These are phyloP conservation scores for Aspergillus sojae DNA, from an alignment of 2,329 filamentous ascomycete genomes.

Conservation along the genomic window DNA sequence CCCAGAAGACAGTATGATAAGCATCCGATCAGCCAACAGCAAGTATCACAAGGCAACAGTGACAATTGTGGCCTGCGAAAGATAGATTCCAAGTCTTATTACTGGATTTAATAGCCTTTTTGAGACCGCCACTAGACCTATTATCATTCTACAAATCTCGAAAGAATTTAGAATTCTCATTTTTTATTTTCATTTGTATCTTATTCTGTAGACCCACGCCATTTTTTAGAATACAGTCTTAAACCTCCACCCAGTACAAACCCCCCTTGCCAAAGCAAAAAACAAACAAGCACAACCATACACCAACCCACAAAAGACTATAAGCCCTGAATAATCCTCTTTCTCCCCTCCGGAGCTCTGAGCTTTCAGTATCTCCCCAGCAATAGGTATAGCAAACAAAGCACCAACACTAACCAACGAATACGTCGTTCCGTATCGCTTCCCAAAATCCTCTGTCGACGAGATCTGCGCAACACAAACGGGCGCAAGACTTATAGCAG, in stretches of 20 bases:
- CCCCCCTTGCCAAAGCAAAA: not conserved
- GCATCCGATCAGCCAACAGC: too few species aligned
- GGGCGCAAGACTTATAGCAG: slow-evolving; percentile 33
- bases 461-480: slow-evolving; percentile 36
- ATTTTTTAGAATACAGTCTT: too few species aligned
- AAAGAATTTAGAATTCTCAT: too few species aligned
- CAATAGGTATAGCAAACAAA: not conserved
- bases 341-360: not conserved
- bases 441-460: slow-evolving; percentile 30
- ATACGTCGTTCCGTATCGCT: slow-evolving; percentile 28
- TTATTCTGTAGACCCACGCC: too few species aligned
- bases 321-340: not conserved
- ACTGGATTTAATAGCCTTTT: too few species aligned
- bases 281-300: not conserved
- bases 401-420: slow-evolving; percentile 22
- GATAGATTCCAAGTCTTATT: too few species aligned
- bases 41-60: too few species aligned
- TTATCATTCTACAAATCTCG: too few species aligned
- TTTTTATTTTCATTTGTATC: too few species aligned
- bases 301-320: not conserved
- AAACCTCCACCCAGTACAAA: not conserved
- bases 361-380: not conserved
- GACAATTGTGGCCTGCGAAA: too few species aligned
- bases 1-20: too few species aligned
- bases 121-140: too few species aligned